These are phyloP conservation scores for Aspergillus avenaceus DNA, from an alignment of 495 filamentous ascomycete species.

Conservation along the genomic window DNA sequence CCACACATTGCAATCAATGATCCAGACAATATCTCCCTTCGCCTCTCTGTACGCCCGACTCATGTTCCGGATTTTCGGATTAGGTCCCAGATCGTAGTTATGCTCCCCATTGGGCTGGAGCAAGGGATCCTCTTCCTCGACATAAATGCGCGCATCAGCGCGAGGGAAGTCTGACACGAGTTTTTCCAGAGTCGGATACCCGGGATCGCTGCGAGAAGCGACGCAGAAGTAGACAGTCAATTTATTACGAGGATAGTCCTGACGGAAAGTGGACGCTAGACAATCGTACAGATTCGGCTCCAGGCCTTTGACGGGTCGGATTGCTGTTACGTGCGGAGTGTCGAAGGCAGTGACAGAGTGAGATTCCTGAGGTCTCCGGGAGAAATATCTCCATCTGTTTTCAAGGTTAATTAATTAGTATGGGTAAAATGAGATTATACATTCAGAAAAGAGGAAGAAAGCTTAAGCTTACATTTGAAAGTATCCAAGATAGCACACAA, in stretches of 20 bases:
- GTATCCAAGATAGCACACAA: slow-evolving; percentile 56
- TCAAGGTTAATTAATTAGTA: no score
- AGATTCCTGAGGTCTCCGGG: slow-evolving; percentile 32
- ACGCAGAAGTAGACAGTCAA: slow-evolving; percentile 84
- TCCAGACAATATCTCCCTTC: slow-evolving; percentile 88
- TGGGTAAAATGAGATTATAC: no score
- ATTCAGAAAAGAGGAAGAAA: slow-evolving; percentile 8
- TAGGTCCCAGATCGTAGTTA: slow-evolving; percentile 71
- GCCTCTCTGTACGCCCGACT: slow-evolving; percentile 94
- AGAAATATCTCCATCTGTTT: slow-evolving; percentile 44
- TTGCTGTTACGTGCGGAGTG: slow-evolving; percentile 82
- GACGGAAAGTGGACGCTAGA: slow-evolving; percentile 82
- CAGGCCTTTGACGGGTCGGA: slow-evolving; percentile 90
- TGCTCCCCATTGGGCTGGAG: slow-evolving; percentile 49
- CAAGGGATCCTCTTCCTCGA: slow-evolving; percentile 86
- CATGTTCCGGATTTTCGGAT: slow-evolving; percentile 97
- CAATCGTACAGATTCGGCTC: slow-evolving; percentile 90
- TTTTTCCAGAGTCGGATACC: slow-evolving; percentile 66
- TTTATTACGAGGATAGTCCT: slow-evolving; percentile 72
- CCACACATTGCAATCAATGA: slow-evolving; percentile 97
- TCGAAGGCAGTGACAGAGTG: slow-evolving; percentile 23
- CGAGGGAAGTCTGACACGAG: slow-evolving; percentile 66
- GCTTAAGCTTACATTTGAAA: slow-evolving; percentile 51
- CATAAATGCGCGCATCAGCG: slow-evolving; percentile 68
- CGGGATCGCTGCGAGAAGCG: slow-evolving; percentile 70